Percentiles rank a stretch among this genome's conserved stretches.
These are phyloP conservation scores for Plasmodium knowlesi DNA, from an alignment of 169 alveolate species.

Conservation along the genomic window DNA sequence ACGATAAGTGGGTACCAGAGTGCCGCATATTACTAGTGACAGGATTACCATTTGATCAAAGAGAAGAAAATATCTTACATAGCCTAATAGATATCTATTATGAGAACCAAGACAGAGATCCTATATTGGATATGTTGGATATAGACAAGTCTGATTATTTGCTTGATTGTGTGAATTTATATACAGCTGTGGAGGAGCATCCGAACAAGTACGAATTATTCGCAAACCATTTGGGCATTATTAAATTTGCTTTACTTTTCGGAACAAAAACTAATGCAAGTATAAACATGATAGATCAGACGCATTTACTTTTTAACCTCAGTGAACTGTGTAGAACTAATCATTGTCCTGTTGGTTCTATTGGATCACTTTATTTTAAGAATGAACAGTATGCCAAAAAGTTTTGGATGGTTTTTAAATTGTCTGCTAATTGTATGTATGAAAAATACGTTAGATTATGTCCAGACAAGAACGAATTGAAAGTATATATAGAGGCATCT, in stretches of 20 bases:
- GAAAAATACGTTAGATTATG: constrained; percentile 2
- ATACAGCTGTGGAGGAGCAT: constrained; percentile 9
- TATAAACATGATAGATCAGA: constrained; percentile 2
- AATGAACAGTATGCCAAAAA: constrained; percentile 59
- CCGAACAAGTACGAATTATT: constrained; percentile 29
- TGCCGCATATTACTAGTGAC: constrained; percentile 20
- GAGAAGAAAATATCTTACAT: neutral
- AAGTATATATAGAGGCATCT: constrained; percentile 64
- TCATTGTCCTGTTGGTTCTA: constrained; percentile 2
- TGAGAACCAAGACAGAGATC: neutral
- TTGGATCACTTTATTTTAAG: constrained; percentile 46
- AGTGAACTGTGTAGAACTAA: constrained; percentile 11
- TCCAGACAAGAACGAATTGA: constrained; percentile 47
- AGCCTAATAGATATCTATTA: constrained; percentile 33
- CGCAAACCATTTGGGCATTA: constrained; percentile 31
- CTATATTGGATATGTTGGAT: constrained; percentile 16
- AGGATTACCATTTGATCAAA: constrained; percentile 18
- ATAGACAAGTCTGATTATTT: neutral
- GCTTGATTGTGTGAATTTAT: neutral
- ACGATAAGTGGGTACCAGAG: constrained; percentile 39
- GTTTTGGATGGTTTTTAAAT: constrained; percentile 18
- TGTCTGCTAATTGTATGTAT: neutral
- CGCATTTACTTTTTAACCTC: neutral
- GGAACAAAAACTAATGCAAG: constrained; percentile 4
- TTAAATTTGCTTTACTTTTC: constrained; percentile 56